These are phyloP conservation scores for Blumeriella jaapii DNA, from an alignment of 2,329 filamentous ascomycete genomes.

Conservation along the genomic window DNA sequence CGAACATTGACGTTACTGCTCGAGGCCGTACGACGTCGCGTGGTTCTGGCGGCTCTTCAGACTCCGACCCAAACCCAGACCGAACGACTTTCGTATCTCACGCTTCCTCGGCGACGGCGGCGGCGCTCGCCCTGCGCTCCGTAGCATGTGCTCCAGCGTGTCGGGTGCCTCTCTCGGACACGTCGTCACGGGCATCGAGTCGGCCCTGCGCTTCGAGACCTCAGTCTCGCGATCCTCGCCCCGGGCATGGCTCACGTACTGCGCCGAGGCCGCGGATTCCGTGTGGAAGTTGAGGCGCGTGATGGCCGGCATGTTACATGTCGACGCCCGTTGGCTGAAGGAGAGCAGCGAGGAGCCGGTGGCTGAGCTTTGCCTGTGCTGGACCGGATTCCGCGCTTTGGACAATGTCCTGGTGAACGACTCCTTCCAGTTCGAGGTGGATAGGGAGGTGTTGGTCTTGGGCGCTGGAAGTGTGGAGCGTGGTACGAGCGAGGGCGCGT, in stretches of 20 bases:
- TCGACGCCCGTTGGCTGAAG: background rate
- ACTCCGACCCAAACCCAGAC: conserved; percentile 9
- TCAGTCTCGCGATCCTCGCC: background rate
- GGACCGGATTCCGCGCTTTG: conserved; percentile 16
- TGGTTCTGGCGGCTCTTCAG: too few relatives aligned
- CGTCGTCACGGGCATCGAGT: conserved; percentile 5
- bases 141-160: conserved; percentile 18
- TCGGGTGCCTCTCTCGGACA: conserved; percentile 7
- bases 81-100: conserved; percentile 16
- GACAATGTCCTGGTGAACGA: conserved; percentile 12
- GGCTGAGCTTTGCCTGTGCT: conserved; percentile 14
- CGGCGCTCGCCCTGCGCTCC: conserved; percentile 8
- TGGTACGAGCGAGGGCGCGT: conserved; percentile 2
- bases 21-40: too few relatives aligned
- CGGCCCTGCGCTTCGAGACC: conserved; percentile 1
- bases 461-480: conserved; percentile 8
- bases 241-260: background rate
- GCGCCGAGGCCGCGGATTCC: conserved; percentile 1
- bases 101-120: conserved; percentile 10
- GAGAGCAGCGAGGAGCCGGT: conserved; percentile 6
- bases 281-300: conserved; percentile 3
- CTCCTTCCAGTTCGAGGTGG: conserved; percentile 15
- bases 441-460: conserved; percentile 16
- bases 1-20: too few relatives aligned
- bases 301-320: background rate